Evolutionary conservation across 345 rosid species (phyloP), one percentile per base, ranked within the genome.

Genomic region (Eucalyptus pumila): DNA sequence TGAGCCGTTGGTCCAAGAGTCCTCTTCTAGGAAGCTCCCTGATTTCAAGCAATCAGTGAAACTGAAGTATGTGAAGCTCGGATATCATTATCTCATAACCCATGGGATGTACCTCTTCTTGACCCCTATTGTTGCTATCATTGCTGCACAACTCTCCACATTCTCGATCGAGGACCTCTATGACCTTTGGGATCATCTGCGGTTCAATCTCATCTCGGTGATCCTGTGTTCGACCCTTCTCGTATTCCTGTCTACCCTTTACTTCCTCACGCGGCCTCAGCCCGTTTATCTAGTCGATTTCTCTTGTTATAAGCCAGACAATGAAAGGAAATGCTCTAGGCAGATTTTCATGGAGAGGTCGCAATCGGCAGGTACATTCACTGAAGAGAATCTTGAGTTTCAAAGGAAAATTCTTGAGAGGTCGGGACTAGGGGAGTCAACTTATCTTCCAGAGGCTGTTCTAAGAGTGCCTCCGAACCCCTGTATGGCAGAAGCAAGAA

Each of bases 341-440:
- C 91, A 89, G 88, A 91, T 91, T 47, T 94, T 94, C 76, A 90
- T 93, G 92, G 93, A 91, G 76, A 90, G 92, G 65, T 90, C 93
- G 11, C 40, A 17, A 30, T 34, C 81, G 87, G 85, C 93, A 7
- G 94, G 95, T 86, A 69, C 90, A 56, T 93, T 94, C 88, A 80
- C 93, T 3, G 92, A 91, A 85, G 91, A 88, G 83, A 94, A 93
- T 88, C 91, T 93, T 48, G 93, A 90, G 89, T 94, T 93, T 60
- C 94, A 94, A 86, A 91, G 92, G 88, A 94, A 91, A 88, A 93
- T 94, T 76, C 89, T 94, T 19, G 94, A 93, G 88, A 92, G 96
- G 87, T 92, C 96, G 1, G 96, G 95, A n/a, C 91, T 94, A 54
- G 96, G 96, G 86, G 94, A 93, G 87, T 91, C 93, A 27, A 92